Conservation (phyloP, 306 rosid species). For the Rosa lucieae region DNA sequence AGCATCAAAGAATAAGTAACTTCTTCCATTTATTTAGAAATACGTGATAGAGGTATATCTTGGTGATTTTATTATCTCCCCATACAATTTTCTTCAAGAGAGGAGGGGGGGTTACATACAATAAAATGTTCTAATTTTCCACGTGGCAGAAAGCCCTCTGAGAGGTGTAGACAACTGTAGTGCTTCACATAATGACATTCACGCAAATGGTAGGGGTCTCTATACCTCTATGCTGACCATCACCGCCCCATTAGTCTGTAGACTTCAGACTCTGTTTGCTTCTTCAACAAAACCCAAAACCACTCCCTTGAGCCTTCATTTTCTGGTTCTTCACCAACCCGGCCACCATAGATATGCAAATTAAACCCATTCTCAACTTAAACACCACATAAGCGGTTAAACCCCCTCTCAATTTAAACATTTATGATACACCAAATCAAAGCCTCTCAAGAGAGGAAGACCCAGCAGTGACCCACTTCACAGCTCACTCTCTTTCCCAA, state of each 20-base stretch:
- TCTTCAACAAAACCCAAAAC: not conserved
- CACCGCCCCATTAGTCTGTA: not conserved
- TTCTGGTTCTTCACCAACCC: not conserved
- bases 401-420: not conserved
- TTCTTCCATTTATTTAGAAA: too few species aligned
- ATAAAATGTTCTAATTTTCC: not conserved
- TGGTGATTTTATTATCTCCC: not conserved
- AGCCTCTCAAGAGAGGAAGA: constrained; percentile 16
- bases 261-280: not conserved
- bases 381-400: constrained; percentile 7
- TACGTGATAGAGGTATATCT: too few species aligned
- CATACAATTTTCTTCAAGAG: not conserved
- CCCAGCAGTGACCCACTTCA: constrained; percentile 21
- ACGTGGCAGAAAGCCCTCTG: constrained; percentile 9
- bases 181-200: constrained; percentile 20
- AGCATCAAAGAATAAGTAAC: too few species aligned
- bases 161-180: constrained; percentile 12
- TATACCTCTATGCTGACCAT: not conserved
- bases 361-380: constrained; percentile 3
- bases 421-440: constrained; percentile 40
- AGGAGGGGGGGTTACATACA: too few species aligned
- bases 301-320: not conserved
- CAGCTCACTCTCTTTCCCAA: constrained; percentile 21
- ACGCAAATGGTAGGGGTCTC: constrained; percentile 3
- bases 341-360: constrained; percentile 1